Evolutionary conservation across 2,329 filamentous ascomycete genomes (phyloP), one percentile per base, ranked within the genome.

Genomic region (Pseudocercospora cruenta): DNA sequence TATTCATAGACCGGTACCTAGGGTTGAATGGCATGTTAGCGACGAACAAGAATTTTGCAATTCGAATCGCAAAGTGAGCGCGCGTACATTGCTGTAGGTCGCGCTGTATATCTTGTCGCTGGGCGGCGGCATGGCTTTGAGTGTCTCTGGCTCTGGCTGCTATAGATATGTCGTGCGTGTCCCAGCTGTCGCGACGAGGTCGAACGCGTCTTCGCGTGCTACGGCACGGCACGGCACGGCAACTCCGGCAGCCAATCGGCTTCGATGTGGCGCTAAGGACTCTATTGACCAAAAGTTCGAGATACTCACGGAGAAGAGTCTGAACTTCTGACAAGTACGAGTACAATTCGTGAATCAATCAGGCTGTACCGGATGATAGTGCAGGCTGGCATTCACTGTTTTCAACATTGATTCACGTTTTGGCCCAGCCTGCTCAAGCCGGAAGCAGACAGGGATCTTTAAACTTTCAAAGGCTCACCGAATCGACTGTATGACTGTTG

Each of bases 1-100:
- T 88, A 95, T 78, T 98, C 95, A 78, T 95, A 97, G 10, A 98
- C 94, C 39, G 94, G 94, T 68, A 97, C 93, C 93, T 97, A 75
- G 33, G 19, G 22, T 24, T 16, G 28, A 58, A 54, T 36, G 47
- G 55, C 61, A 60, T 67, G 57, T 70, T 64, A 69, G 67, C 22
- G 19, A 22, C 2, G 28, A 39, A 16, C 54, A 2, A 33, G 31
- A n/a, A 57, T 14, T 22, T 36, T 39, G 43, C 45, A 60, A 9
- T 21, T 12, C 19, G 9, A 36, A 3, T 43, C n/a, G 16, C 19
- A 14, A 14, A 28, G 55, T 19, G 55, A 21, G 22, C 36, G 57
- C 21, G 55, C 67, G 33, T 28, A 67, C 65, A 57, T 67, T 88
- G 77, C 87, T 89, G 74, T 90, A 90, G 9, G 87, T 89, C 64